phyloP scores from a whole-genome alignment of 768 basidiomycete species.

The Tulasnella sp. region DNA sequence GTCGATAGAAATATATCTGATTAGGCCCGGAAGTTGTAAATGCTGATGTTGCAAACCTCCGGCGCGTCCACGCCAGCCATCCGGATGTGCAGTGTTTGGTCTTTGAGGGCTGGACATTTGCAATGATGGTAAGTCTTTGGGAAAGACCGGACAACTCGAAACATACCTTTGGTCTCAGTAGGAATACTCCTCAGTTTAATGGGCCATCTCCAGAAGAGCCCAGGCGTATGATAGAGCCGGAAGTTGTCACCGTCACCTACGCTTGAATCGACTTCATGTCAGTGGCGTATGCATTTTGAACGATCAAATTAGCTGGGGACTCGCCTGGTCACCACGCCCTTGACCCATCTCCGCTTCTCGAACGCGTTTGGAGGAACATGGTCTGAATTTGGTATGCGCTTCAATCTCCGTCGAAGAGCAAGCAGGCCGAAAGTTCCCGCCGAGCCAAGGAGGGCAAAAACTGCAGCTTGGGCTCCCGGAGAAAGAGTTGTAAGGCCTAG shows the following conservation, averaged over 20 bases:
- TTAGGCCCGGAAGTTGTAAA: not conserved
- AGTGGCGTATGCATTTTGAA: not conserved
- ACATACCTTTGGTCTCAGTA: slow-evolving; percentile 45
- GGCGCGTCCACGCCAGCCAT: slow-evolving; percentile 91
- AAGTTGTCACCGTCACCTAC: slow-evolving; percentile 88
- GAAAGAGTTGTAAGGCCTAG: not conserved
- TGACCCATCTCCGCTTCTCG: slow-evolving; percentile 55
- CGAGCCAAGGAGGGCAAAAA: slow-evolving; percentile 3
- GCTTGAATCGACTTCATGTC: slow-evolving; percentile 32
- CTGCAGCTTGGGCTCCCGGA: not conserved
- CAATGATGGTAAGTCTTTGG: not conserved
- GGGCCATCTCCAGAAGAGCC: slow-evolving; percentile 65
- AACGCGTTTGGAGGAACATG: slow-evolving; percentile 55
- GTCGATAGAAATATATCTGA: slow-evolving; percentile 3
- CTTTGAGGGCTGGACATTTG: slow-evolving; percentile 50
- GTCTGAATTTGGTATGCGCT: slow-evolving; percentile 33
- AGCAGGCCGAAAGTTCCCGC: slow-evolving; percentile 25
- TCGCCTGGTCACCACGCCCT: slow-evolving; percentile 74
- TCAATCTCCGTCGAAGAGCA: slow-evolving; percentile 23
- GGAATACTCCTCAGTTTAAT: slow-evolving; percentile 63
- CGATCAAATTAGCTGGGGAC: slow-evolving; percentile 17
- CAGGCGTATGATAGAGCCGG: slow-evolving; percentile 77
- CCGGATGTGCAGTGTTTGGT: slow-evolving; percentile 77
- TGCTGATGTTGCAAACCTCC: slow-evolving; percentile 44
- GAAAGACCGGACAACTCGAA: not conserved